Base-by-base conservation (phyloP, 148 eudicot species). In the Gaultheria prostrata region DNA sequence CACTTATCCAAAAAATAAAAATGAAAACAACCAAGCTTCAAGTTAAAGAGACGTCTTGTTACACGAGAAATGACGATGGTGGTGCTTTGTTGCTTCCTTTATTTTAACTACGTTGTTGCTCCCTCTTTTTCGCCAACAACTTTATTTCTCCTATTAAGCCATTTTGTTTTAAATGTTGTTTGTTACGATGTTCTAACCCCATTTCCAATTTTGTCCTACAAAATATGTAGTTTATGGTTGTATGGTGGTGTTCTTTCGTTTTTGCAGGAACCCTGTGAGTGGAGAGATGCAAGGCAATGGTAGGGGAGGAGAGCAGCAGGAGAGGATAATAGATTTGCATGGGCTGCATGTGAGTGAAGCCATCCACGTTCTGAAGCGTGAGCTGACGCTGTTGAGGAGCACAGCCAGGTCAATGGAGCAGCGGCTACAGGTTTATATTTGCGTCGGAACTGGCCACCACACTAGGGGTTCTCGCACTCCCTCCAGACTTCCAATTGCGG, bases 371-470 rank as follows among this genome's bases (percentile, higher is more conserved):
- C 89, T 97, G 80, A 94, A 89, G 86, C 92, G 91, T 10, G 98
- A 97, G 87, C 89, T 97, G 51, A 79, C 90, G 6, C 79, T 82
- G 48, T 82, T 92, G 86, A 92, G 92, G 86, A 91, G 88, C 72
- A 91, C 92, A 33, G 97, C 97, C 46, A 91, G 98, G 87, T 90
- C 94, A 65, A 85, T 88, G 5, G 93, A 87, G 50, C 97, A 90
- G 85, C 87, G 92, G 51, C 71, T 92, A 50, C 89, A 87, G 84
- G 97, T 92, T 33, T 93, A 89, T 85, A 92, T 97, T 46, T 92
- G 97, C 39, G 99, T 97, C 4, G 99, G 99, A 81, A 94, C 97
- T 15, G 99, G 97, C 56, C 98, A 96, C 88, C 99, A 94, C 82
- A 94, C 98, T 14, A 89, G 92, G 84, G 99, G 98, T 49, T 70